A percentile compares a stretch with the other conserved stretches of the same genome.
These are phyloP conservation scores for Centella asiatica DNA, from an alignment of 129 eudicot genomes.

Conservation along the genomic window DNA sequence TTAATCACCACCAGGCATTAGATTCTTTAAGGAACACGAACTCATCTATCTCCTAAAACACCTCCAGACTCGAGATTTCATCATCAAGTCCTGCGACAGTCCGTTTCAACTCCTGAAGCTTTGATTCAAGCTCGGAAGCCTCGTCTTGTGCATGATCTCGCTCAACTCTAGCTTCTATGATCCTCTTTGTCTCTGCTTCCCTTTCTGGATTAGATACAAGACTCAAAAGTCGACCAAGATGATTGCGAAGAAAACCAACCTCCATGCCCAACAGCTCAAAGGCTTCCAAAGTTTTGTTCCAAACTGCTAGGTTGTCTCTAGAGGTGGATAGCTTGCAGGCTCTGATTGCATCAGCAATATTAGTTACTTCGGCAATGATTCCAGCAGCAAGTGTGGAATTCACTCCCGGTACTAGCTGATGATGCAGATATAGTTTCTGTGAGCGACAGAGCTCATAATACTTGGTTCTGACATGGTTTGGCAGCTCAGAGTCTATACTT, in stretches of 20 bases:
- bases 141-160: background rate
- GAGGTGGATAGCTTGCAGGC: slow-evolving; percentile 4
- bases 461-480: slow-evolving; percentile 11
- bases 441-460: slow-evolving; percentile 29
- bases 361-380: slow-evolving; percentile 21
- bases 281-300: slow-evolving; percentile 22
- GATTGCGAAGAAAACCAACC: slow-evolving; percentile 25
- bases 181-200: slow-evolving; percentile 1
- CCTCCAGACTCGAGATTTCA: too few species aligned
- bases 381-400: slow-evolving; percentile 19
- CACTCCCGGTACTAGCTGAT: slow-evolving; percentile 8
- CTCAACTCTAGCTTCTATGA: slow-evolving; percentile 2
- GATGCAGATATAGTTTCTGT: slow-evolving; percentile 21
- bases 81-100: too few species aligned
- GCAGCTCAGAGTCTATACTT: slow-evolving; percentile 24
- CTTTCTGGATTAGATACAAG: background rate
- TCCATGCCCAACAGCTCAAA: slow-evolving; percentile 25
- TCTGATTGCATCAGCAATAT: slow-evolving; percentile 21
- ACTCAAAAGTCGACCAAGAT: slow-evolving; percentile 5
- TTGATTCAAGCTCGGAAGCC: background rate
- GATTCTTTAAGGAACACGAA: background rate
- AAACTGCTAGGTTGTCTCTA: background rate
- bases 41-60: background rate
- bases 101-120: background rate
- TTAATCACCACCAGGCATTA: background rate